Evolutionary conservation across 208 protist genomes (phyloP).

Genomic region (Trypanosoma caninum): DNA sequence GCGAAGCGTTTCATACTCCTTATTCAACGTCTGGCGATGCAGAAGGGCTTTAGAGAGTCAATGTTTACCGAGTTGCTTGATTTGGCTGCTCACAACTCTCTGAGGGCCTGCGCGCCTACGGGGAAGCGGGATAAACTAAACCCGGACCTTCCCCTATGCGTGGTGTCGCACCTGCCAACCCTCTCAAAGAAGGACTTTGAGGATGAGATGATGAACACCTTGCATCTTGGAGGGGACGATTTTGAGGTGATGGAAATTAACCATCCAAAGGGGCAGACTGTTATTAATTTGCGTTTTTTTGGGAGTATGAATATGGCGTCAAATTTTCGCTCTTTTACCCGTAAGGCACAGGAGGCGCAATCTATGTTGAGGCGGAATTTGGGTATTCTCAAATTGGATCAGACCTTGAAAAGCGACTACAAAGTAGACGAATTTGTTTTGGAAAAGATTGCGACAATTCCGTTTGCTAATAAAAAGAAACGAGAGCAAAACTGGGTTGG

Average conservation of each 20-base stretch:
- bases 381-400: constrained; percentile 78
- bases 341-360: constrained; percentile 73
- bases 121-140: constrained; percentile 48
- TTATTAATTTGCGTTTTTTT: constrained; percentile 73
- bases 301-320: constrained; percentile 38
- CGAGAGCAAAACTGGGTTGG: constrained; percentile 89
- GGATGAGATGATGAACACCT: constrained; percentile 59
- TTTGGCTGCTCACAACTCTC: constrained; percentile 38
- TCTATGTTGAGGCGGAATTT: constrained; percentile 80
- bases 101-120: constrained; percentile 38
- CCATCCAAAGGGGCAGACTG: constrained; percentile 64
- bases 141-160: constrained; percentile 58
- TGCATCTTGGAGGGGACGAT: constrained; percentile 39
- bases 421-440: constrained; percentile 50
- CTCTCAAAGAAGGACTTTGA: constrained; percentile 76
- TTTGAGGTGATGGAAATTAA: constrained; percentile 61
- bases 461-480: constrained; percentile 71
- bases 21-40: constrained; percentile 62
- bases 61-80: constrained; percentile 70
- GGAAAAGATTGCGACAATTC: constrained; percentile 56
- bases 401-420: constrained; percentile 41
- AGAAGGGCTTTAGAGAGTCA: constrained; percentile 57
- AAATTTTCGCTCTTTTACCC: constrained; percentile 73
- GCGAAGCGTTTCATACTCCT: constrained; percentile 73
- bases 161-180: constrained; percentile 71